phyloP scores from a whole-genome alignment of 345 rosid genomes.

The Eucalyptus virginea region DNA sequence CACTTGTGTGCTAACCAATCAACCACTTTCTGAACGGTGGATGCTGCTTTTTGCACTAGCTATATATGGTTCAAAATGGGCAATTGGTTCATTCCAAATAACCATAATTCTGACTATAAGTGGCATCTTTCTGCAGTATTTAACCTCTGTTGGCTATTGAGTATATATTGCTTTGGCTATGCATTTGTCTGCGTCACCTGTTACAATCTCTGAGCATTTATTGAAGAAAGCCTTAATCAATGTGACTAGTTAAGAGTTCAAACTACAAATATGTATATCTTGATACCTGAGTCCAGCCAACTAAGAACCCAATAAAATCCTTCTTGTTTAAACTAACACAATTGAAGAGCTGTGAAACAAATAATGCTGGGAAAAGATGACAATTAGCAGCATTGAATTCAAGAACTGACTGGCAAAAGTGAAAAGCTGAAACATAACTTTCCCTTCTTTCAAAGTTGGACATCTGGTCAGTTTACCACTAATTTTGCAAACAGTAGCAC shows the following conservation, averaged over 20 bases:
- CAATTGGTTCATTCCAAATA: background rate
- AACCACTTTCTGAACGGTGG: background rate
- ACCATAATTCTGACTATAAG: background rate
- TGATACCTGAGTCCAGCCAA: background rate
- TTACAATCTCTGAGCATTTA: background rate
- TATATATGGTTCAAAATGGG: background rate
- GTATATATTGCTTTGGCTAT: background rate
- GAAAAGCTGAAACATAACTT: background rate
- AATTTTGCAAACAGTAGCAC: background rate
- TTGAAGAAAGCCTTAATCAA: background rate
- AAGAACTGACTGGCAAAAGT: background rate
- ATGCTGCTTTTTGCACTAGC: background rate
- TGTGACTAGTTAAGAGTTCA: background rate
- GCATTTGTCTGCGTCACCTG: background rate
- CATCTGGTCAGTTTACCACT: background rate
- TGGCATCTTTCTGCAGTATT: background rate
- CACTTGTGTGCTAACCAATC: background rate
- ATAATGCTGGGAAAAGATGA: background rate
- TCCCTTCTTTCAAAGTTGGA: background rate
- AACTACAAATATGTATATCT: background rate
- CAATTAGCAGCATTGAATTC: background rate
- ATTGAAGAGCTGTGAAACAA: background rate
- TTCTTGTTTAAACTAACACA: background rate
- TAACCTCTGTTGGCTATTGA: background rate
- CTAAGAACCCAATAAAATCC: background rate